These are phyloP conservation scores for Tremellales sp. DNA, from an alignment of 1,284 basidiomycete genomes.

Conservation along the genomic window DNA sequence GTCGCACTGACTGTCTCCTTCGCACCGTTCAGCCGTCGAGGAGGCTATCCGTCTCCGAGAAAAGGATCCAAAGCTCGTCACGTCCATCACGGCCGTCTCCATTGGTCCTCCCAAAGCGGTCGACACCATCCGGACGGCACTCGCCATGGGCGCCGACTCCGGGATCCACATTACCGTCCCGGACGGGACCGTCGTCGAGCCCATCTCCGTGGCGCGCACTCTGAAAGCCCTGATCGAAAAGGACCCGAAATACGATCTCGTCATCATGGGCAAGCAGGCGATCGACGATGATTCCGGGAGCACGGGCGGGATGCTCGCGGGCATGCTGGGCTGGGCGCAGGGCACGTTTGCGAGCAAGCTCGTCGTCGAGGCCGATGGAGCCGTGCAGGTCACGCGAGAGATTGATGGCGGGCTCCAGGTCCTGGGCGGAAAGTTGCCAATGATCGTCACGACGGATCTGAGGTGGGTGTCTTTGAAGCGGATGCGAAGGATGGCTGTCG, in stretches of 20 bases:
- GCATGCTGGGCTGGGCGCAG: constrained; percentile 87
- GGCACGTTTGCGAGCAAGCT: constrained; percentile 93
- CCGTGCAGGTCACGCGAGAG: constrained; percentile 77
- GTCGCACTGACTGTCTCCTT: neutral
- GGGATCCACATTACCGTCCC: constrained; percentile 86
- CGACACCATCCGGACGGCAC: constrained; percentile 90
- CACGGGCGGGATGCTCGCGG: constrained; percentile 97
- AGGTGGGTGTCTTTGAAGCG: constrained; percentile 55
- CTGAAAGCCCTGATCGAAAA: constrained; percentile 75
- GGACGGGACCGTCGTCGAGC: constrained; percentile 69
- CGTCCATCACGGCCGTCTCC: constrained; percentile 84
- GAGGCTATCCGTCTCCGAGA: constrained; percentile 93
- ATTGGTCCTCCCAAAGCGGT: constrained; percentile 86
- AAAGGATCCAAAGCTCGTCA: constrained; percentile 63
- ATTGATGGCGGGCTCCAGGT: constrained; percentile 92
- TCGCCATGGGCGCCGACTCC: constrained; percentile 96
- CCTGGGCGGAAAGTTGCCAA: constrained; percentile 73
- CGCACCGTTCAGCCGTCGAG: constrained; percentile 70
- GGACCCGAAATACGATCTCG: constrained; percentile 67
- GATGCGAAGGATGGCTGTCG: neutral
- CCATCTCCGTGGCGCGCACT: constrained; percentile 54
- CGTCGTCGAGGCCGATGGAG: constrained; percentile 66
- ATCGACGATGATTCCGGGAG: constrained; percentile 97
- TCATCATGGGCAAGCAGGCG: constrained; percentile 98
- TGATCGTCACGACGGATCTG: constrained; percentile 90